Base-by-base conservation (phyloP, 2,329 filamentous ascomycete genomes). In the Curvularia verruculosa region DNA sequence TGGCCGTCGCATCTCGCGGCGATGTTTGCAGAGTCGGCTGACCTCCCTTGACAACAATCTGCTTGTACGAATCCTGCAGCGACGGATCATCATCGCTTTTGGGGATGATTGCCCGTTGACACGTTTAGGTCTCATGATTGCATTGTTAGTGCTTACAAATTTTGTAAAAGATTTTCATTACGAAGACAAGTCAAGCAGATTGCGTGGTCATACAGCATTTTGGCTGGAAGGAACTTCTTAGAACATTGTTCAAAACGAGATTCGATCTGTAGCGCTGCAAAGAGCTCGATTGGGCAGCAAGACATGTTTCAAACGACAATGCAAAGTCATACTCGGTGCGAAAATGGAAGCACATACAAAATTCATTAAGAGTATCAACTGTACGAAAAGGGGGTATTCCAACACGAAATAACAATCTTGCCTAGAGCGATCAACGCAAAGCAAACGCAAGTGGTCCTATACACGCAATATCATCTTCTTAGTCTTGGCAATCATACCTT, bases 401-500 rank as follows among this genome's bases (percentile, higher is more conserved):
- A 34, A 43, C 21, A 41, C 39, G 23, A 41, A 41, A 24, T 15
- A 43, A 26, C 23, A 26, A 9, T 26, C 4, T 36, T 1, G 15
- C 6, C 34, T n/a, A 36, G 34, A 36, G 18, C 18, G 15, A 13
- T 36, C 15, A 36, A 6, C 15, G 5, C 34, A 7, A 36, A 36
- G 12, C 5, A 34, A 34, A 34, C 13, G 7, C 4, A 15, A 6
- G 6, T 7, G 12, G 34, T 1, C 12, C 15, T 36, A 36, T 18
- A 5, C 15, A 36, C 39, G 29, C 24, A 34, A 18, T n/a, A 24
- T 48, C 49, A 51, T 56, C 23, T 23, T 31, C 45, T 23, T 54
- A 29, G 39, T 54, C 21, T 28, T 49, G 3, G 46, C 46, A 49
- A 49, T 49, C 46, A 49, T 49, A 39, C 46, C 46, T 23, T 39